Conservation (phyloP, 179 eudicot species). For the Spergularia azorica region DNA sequence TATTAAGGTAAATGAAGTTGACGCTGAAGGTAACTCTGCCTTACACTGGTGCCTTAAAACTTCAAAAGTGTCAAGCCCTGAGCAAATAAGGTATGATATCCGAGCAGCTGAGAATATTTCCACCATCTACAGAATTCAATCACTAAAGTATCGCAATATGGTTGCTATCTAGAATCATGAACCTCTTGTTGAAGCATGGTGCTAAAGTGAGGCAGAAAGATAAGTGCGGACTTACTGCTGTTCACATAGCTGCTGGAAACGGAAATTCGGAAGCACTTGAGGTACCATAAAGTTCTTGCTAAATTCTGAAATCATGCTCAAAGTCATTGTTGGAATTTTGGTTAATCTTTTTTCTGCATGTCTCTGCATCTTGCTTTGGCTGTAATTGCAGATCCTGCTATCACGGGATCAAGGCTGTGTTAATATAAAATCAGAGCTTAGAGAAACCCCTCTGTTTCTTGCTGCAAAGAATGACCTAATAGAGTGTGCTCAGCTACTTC, state of each 20-base stretch:
- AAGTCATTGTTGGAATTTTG: background rate
- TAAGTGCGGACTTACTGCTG: slow-evolving; percentile 40
- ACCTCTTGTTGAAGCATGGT: slow-evolving; percentile 37
- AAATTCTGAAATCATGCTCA: background rate
- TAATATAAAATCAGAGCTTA: slow-evolving; percentile 32
- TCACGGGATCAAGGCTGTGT: slow-evolving; percentile 33
- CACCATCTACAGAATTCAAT: background rate
- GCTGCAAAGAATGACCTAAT: slow-evolving; percentile 42
- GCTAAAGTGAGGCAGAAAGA: slow-evolving; percentile 46
- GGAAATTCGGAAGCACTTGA: slow-evolving; percentile 40
- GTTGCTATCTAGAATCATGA: slow-evolving; percentile 30
- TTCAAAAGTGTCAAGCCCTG: slow-evolving; percentile 24
- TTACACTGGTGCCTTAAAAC: slow-evolving; percentile 44
- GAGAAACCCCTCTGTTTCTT: slow-evolving; percentile 43
- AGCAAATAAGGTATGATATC: slow-evolving; percentile 32
- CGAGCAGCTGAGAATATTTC: background rate
- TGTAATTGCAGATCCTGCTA: slow-evolving; percentile 32
- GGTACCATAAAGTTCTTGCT: slow-evolving; percentile 27
- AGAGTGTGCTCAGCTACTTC: slow-evolving; percentile 40
- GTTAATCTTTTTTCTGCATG: background rate
- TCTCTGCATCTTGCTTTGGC: background rate
- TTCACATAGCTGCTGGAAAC: slow-evolving; percentile 40
- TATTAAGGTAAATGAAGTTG: slow-evolving; percentile 39
- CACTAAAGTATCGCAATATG: slow-evolving; percentile 1
- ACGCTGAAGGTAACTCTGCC: slow-evolving; percentile 41